Evolutionary conservation across 768 basidiomycete genomes (phyloP), one percentile per base, ranked within the genome.

Genomic region (Collybia mongolica): DNA sequence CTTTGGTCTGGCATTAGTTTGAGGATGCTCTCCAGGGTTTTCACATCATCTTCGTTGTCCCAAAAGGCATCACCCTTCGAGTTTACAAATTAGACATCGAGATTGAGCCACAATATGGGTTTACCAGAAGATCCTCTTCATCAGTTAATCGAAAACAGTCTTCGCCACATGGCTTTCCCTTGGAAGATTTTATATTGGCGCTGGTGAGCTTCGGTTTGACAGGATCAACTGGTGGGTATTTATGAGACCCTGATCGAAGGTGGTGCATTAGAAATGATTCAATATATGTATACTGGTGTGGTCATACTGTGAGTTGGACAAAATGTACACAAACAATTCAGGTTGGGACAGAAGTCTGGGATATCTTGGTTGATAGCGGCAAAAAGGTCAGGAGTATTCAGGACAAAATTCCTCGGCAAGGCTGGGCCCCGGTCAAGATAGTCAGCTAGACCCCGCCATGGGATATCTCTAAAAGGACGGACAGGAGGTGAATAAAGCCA

Each of bases 321-420:
- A 18, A 51, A 55, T 0, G 71, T 59, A 14, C 65, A 57, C 5
- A 80, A 42, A 38, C 81, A 83, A 29, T 70, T 72, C 5, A 75
- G 55, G 39, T 70, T 76, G 5, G 73, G 71, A 53, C 81, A 83
- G 44, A 81, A 82, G 3, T 59, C 18, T 8, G 32, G 56, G 11
- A 71, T 52, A 18, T 65, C 65, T 4, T 65, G 64, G 12, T 61
- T 55, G 23, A 80, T 40, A 37, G 70, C 62, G 2, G 54, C 48
- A 22, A 58, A 60, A 7, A 79, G 49, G 54, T 75, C 54, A 15
- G 58, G 45, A 9, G 48, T 41, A 20, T 55, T 28, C 2, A 69
- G 62, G 0, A 62, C 52, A 8, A 48, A 48, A 48, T 52, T 36
- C 2, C 44, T 48, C 19, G 54, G 49, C 2, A 60, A 38, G 9